phyloP scores from a whole-genome alignment of 2,329 filamentous ascomycete species.

The Fusarium dimerum region DNA sequence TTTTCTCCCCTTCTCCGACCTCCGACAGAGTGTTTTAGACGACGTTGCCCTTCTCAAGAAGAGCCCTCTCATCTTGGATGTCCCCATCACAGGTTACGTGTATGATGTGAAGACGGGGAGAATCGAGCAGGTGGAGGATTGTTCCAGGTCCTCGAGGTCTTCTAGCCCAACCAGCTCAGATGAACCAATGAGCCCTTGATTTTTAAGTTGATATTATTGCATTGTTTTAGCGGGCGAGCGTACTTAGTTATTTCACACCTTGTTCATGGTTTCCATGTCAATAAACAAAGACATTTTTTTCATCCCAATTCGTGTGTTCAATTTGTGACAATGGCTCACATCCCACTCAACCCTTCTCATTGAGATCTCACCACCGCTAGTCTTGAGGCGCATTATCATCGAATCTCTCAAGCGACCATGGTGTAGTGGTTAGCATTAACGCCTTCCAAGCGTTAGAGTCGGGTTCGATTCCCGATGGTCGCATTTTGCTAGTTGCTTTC shows the following conservation, averaged over 20 bases:
- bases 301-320: neutral
- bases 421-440: neutral
- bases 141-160: slow-evolving; percentile 9
- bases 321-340: neutral
- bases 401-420: neutral
- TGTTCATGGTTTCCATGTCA: neutral
- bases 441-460: neutral
- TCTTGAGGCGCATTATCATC: neutral
- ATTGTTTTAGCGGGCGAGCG: neutral
- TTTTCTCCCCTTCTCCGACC: slow-evolving; percentile 66
- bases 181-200: neutral
- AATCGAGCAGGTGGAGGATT: slow-evolving; percentile 34
- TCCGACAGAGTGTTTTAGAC: slow-evolving; percentile 64
- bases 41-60: slow-evolving; percentile 66
- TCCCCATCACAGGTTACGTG: slow-evolving; percentile 70
- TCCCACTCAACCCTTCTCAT: no score
- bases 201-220: neutral
- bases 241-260: neutral
- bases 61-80: slow-evolving; percentile 60
- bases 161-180: neutral
- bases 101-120: slow-evolving; percentile 77
- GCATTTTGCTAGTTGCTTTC: neutral
- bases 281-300: no score
- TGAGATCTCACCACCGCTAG: neutral
- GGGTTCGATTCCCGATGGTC: neutral